A percentile compares a stretch with the other conserved stretches of the same genome.
Conservation (phyloP, 495 filamentous ascomycete genomes). For the Aspergillus leporis region DNA sequence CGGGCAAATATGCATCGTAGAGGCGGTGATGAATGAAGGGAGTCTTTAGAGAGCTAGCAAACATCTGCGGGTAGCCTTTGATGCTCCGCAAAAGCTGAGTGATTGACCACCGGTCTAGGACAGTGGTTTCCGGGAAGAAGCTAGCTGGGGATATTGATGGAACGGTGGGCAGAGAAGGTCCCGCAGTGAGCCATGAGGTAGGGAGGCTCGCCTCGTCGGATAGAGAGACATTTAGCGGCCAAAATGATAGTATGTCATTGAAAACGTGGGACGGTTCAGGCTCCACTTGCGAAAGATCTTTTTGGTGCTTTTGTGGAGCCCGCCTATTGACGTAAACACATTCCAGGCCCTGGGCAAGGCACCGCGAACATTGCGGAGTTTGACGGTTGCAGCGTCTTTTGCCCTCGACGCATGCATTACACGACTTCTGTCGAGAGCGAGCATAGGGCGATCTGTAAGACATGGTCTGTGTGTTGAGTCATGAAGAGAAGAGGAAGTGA, state of each 20-base stretch:
- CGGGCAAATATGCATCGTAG: not conserved
- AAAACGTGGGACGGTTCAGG: not conserved
- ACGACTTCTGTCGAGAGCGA: constrained; percentile 16
- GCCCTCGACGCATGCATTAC: constrained; percentile 17
- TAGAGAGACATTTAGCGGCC: not conserved
- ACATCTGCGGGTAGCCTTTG: not conserved
- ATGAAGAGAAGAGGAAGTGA: too few relatives aligned
- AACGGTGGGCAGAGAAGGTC: not conserved
- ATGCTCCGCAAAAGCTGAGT: not conserved
- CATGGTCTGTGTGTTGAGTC: not conserved
- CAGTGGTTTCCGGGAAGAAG: not conserved
- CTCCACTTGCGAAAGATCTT: not conserved
- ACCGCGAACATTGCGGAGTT: constrained; percentile 24
- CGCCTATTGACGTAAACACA: constrained; percentile 3
- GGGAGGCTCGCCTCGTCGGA: not conserved
- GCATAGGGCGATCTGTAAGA: not conserved
- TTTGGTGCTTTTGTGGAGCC: not conserved
- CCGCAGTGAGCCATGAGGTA: not conserved
- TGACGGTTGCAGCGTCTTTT: constrained; percentile 24
- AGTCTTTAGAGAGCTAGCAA: not conserved
- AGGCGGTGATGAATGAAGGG: constrained; percentile 1
- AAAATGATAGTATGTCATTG: not conserved
- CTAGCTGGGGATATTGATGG: not conserved
- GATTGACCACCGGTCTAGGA: constrained; percentile 2
- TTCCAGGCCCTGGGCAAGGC: constrained; percentile 13